Evolutionary conservation across 495 filamentous ascomycete species (phyloP).

Genomic region (Penicillium desertorum): DNA sequence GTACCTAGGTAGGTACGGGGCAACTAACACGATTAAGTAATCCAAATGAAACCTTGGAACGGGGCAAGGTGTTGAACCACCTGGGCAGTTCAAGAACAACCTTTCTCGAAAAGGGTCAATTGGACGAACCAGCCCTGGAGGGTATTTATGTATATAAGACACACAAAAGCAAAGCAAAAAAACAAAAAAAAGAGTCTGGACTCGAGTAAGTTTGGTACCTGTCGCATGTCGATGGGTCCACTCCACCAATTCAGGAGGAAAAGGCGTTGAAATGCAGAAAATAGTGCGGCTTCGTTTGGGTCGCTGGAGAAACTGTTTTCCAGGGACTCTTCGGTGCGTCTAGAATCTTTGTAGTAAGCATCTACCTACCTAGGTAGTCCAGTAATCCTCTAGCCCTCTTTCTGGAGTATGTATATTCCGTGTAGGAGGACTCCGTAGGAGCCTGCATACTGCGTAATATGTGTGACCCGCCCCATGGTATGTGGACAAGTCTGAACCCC

Average conservation of each 20-base stretch:
- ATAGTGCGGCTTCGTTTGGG: conserved; percentile 2
- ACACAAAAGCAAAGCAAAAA: background rate
- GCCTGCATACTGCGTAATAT: background rate
- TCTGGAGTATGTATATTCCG: too few species aligned
- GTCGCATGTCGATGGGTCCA: conserved; percentile 11
- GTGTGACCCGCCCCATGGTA: conserved; percentile 15
- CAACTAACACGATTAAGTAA: background rate
- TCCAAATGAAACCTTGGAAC: background rate
- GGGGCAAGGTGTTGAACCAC: background rate
- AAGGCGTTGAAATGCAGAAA: background rate
- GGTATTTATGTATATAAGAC: background rate
- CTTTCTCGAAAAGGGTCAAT: background rate
- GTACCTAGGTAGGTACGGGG: too few species aligned
- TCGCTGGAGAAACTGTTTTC: conserved; percentile 2
- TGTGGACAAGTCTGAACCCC: conserved; percentile 14
- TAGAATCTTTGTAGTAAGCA: conserved; percentile 8
- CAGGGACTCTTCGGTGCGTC: background rate
- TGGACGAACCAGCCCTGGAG: background rate
- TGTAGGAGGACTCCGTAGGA: background rate
- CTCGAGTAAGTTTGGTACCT: conserved; percentile 9
- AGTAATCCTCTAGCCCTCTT: background rate
- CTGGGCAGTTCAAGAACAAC: background rate
- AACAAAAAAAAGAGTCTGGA: background rate
- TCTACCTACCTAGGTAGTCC: background rate
- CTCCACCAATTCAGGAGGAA: conserved; percentile 11